Evolutionary conservation across 352 stramenopile genomes (phyloP), one percentile per base, ranked within the genome.

Genomic region (Peronospora tabacina): DNA sequence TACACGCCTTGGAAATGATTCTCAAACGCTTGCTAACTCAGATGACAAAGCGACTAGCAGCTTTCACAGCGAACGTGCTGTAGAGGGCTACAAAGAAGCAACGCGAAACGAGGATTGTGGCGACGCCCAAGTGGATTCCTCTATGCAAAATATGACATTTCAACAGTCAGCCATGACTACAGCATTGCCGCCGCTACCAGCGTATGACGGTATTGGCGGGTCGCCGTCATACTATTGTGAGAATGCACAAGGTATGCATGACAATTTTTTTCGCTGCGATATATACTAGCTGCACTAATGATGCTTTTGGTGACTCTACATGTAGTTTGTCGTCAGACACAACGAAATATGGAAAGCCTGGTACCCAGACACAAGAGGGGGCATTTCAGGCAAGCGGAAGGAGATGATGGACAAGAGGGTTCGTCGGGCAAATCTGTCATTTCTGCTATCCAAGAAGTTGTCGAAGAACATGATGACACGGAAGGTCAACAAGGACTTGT

Each of bases 201-300:
- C 78, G 5, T 90, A 91, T 52, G 78, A 91, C 54, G 81, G 78
- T 1, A 74, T 88, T 46, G 78, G 78, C 28, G 81, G 78, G 9
- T 91, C 81, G 6, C 81, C 81, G 8, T 88, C 78, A 0, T 89
- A 87, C 34, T 90, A 84, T 49, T 87, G 67, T 49, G 77, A 87
- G 52, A 73, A 48, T 22, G 38, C 56, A 44, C 68, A 66, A 67
- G 63, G 67, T 74, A 62, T 38, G 39, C n/a, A 44, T 20, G 6
- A 47, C 13, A 34, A 40, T 3, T 9, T 47, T 17, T 29, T 24
- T n/a, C 43, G 8, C 17, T 15, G 7, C 34, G 11, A n/a, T 40
- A 26, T 9, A 19, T 41, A 26, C 15, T 65, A 37, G 13, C 19
- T 35, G 20, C 22, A 12, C 47, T 58, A 32, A 59, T 35, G 16